These are phyloP conservation scores for Notholithocarpus densiflorus DNA, from an alignment of 306 rosid species.

Conservation along the genomic window DNA sequence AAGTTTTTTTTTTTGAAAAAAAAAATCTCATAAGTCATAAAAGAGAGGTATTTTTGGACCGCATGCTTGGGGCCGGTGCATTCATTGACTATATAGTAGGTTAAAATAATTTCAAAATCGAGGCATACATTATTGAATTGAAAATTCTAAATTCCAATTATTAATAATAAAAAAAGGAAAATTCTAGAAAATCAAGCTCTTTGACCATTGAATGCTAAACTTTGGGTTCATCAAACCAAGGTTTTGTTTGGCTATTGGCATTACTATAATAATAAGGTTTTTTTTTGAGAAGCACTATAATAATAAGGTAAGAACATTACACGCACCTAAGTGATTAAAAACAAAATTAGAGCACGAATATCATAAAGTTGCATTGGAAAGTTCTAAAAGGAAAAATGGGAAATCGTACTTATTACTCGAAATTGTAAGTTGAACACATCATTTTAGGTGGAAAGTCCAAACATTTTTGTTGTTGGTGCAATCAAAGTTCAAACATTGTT, in stretches of 20 bases:
- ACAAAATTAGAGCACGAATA: conserved; percentile 11
- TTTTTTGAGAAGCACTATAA: too few relatives aligned
- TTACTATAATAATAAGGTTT: neutral
- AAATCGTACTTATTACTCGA: conserved; percentile 9
- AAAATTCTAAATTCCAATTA: conserved; percentile 27
- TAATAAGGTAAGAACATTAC: neutral
- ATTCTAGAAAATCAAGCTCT: conserved; percentile 27
- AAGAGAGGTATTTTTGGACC: too few relatives aligned
- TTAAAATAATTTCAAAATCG: neutral
- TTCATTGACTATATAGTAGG: too few relatives aligned
- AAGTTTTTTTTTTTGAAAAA: too few relatives aligned
- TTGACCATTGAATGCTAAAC: conserved; percentile 49
- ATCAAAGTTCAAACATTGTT: conserved; percentile 12
- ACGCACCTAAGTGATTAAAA: neutral
- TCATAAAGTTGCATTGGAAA: neutral
- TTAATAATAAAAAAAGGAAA: conserved; percentile 9
- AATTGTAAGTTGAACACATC: conserved; percentile 16
- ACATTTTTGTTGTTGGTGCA: neutral
- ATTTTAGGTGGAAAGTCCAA: conserved; percentile 14
- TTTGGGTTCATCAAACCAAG: conserved; percentile 37
- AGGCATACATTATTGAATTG: conserved; percentile 7
- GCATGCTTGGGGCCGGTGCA: too few relatives aligned
- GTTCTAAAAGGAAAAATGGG: neutral
- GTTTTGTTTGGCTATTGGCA: neutral
- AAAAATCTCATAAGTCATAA: too few relatives aligned